These are phyloP conservation scores for Solanum ossicruentum DNA, from an alignment of 257 asterid genomes.

Conservation along the genomic window DNA sequence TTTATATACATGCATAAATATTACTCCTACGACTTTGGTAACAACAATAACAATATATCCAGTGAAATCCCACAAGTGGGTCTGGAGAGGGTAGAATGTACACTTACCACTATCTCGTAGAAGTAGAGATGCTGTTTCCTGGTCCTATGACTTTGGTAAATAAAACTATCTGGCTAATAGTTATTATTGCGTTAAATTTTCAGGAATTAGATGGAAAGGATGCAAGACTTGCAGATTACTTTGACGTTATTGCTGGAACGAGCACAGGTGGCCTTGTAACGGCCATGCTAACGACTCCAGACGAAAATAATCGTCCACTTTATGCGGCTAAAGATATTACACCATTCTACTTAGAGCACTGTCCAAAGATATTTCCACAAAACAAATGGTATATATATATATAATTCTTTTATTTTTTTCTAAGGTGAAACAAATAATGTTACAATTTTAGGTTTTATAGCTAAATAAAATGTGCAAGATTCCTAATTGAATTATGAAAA, in stretches of 20 bases:
- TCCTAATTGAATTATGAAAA: too few species aligned
- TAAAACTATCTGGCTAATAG: too few species aligned
- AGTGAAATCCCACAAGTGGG: too few species aligned
- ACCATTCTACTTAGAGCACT: constrained; percentile 26
- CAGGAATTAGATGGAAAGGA: constrained; percentile 42
- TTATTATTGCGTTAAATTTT: background rate
- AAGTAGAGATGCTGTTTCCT: too few species aligned
- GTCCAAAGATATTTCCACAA: constrained; percentile 31
- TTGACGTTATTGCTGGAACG: constrained; percentile 55
- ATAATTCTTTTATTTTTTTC: background rate
- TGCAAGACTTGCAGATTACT: constrained; percentile 53
- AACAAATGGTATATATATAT: background rate
- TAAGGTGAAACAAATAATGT: background rate
- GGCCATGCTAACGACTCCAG: constrained; percentile 48
- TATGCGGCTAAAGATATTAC: constrained; percentile 45
- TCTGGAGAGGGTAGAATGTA: too few species aligned
- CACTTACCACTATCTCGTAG: too few species aligned
- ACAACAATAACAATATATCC: too few species aligned
- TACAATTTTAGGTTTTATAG: background rate
- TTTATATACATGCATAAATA: background rate
- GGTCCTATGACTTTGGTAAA: too few species aligned
- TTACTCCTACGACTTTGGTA: too few species aligned
- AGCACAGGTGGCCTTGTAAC: constrained; percentile 61
- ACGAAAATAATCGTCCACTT: constrained; percentile 34
- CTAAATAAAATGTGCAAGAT: too few species aligned